Conservation (phyloP, 1,139 yeast genomes). For the Ashbya aceris region DNA sequence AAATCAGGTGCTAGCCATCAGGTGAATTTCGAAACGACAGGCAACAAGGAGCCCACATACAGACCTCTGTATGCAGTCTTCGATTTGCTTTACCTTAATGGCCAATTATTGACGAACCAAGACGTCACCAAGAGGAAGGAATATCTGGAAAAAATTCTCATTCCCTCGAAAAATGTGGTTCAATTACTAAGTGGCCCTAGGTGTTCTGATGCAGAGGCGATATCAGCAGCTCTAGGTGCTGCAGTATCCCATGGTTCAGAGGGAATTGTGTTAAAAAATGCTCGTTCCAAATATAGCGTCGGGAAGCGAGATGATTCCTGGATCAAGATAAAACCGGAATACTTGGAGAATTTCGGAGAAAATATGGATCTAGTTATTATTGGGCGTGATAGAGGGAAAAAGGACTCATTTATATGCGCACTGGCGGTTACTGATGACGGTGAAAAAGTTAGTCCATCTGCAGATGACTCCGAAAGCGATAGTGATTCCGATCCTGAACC, state of each 20-base stretch:
- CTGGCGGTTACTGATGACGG: slow-evolving; percentile 37
- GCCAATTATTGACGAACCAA: slow-evolving; percentile 43
- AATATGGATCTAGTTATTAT: slow-evolving; percentile 71
- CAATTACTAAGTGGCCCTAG: slow-evolving; percentile 45
- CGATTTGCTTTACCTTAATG: slow-evolving; percentile 66
- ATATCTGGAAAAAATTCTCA: slow-evolving; percentile 40
- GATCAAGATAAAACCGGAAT: slow-evolving; percentile 89
- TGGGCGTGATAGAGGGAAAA: slow-evolving; percentile 68
- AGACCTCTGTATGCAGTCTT: slow-evolving; percentile 62
- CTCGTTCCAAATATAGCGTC: slow-evolving; percentile 48
- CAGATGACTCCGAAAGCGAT: slow-evolving; percentile 6
- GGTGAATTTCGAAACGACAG: slow-evolving; percentile 34
- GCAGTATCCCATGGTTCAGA: slow-evolving; percentile 64
- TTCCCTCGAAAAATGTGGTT: slow-evolving; percentile 40
- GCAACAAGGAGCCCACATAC: slow-evolving; percentile 18
- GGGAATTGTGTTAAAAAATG: slow-evolving; percentile 72
- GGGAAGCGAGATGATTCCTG: slow-evolving; percentile 56
- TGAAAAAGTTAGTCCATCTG: slow-evolving; percentile 9
- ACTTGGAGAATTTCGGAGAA: slow-evolving; percentile 77
- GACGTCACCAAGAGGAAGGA: slow-evolving; percentile 51
- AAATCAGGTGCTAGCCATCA: slow-evolving; percentile 53
- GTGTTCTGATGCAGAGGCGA: slow-evolving; percentile 41
- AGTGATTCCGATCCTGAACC: neutral
- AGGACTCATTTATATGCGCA: slow-evolving; percentile 72
- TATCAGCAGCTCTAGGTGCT: slow-evolving; percentile 45